phyloP scores from a whole-genome alignment of 2,329 filamentous ascomycete genomes.

The Fusarium chaquense region DNA sequence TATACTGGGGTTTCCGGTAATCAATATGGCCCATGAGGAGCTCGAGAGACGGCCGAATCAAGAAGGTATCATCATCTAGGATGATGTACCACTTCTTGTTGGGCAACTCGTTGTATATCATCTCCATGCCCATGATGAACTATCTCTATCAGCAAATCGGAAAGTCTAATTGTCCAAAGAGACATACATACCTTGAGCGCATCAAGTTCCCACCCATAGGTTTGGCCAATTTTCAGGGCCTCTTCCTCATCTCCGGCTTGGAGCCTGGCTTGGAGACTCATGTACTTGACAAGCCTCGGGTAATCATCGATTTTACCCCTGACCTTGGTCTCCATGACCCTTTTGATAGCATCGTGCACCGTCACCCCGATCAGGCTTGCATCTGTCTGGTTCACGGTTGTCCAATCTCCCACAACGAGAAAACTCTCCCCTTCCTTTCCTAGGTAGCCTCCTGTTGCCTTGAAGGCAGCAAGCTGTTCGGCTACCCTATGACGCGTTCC shows the following conservation, averaged over 20 bases:
- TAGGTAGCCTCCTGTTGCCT: constrained; percentile 50
- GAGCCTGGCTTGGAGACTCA: constrained; percentile 55
- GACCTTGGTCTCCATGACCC: constrained; percentile 51
- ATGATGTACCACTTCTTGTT: constrained; percentile 70
- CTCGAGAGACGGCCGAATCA: constrained; percentile 62
- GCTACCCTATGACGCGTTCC: constrained; percentile 63
- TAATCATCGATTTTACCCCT: constrained; percentile 46
- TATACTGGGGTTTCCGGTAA: constrained; percentile 60
- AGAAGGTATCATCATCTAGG: constrained; percentile 68
- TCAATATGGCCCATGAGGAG: constrained; percentile 64
- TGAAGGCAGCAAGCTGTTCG: constrained; percentile 60
- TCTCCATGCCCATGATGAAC: constrained; percentile 68
- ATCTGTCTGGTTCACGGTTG: constrained; percentile 52
- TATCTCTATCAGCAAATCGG: constrained; percentile 45
- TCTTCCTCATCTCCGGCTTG: constrained; percentile 53
- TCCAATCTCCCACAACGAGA: constrained; percentile 65
- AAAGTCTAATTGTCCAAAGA: not conserved
- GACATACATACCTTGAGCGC: constrained; percentile 59
- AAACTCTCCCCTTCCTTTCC: constrained; percentile 56
- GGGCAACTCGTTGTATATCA: constrained; percentile 62
- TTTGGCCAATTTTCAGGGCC: constrained; percentile 54
- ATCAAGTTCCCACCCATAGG: constrained; percentile 63
- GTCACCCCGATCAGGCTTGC: constrained; percentile 49
- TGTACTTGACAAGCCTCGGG: constrained; percentile 57
- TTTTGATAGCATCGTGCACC: constrained; percentile 58